phyloP scores from a whole-genome alignment of 1,139 yeast genomes.

The Blastobotrys persicus region DNA sequence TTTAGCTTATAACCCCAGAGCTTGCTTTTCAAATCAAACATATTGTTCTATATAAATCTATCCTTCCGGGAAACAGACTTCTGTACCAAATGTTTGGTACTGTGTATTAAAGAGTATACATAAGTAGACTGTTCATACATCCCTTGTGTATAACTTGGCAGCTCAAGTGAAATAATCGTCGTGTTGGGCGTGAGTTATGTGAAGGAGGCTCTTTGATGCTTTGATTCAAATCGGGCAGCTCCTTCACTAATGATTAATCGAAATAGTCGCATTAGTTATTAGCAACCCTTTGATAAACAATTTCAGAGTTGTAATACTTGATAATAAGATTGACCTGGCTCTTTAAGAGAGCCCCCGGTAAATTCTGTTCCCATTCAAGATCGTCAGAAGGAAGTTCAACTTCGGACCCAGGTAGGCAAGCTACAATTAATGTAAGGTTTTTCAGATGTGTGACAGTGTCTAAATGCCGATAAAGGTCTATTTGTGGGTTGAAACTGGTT shows the following conservation, averaged over 20 bases:
- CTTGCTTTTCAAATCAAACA: too few species aligned
- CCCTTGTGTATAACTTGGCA: too few species aligned
- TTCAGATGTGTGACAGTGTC: conserved; percentile 5
- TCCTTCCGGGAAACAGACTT: too few species aligned
- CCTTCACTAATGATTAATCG: too few species aligned
- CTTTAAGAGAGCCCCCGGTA: background rate
- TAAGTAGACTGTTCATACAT: too few species aligned
- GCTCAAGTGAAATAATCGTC: too few species aligned
- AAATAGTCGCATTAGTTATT: background rate
- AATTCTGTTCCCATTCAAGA: background rate
- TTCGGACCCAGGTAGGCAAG: conserved; percentile 6
- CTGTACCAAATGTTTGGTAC: too few species aligned
- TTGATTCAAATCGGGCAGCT: too few species aligned
- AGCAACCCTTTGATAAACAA: background rate
- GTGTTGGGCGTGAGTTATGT: too few species aligned
- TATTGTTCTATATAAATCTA: too few species aligned
- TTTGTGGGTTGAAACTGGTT: background rate
- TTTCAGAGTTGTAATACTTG: conserved; percentile 4
- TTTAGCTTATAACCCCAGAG: background rate
- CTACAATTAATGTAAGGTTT: conserved; percentile 4
- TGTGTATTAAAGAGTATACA: too few species aligned
- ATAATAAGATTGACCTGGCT: conserved; percentile 6
- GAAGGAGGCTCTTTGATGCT: too few species aligned
- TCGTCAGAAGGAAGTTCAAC: background rate
- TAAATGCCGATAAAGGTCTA: conserved; percentile 8